Base-by-base conservation (phyloP, 805 yeast genomes). In the Saccharomycopsis sp. region DNA sequence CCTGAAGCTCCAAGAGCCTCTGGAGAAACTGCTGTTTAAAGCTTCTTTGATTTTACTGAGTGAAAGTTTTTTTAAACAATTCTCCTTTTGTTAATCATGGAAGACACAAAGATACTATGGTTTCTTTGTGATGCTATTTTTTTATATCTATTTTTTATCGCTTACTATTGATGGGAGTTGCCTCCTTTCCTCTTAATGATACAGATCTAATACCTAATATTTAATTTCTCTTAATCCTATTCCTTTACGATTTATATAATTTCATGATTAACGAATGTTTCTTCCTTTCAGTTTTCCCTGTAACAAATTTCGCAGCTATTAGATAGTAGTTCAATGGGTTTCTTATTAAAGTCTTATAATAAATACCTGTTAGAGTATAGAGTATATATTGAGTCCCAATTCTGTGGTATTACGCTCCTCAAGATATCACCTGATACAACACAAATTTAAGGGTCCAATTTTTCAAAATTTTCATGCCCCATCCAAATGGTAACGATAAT, bases 1-100 rank as follows among this genome's bases (percentile, higher is more conserved):
- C 57, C 64, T 20, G 60, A 59, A 57, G 66, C 75, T 29, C 75
- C 78, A 61, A 74, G 80, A 72, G 73, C 70, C 60, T 72, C 77
- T 58, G 79, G 79, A 60, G 80, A 76, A 62, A 75, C 80, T 61
- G 67, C 66, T 22, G 67, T 64, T 22, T 64, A 59, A 59, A 29
- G 12, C 3, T 20, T 20, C 23, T 47, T 29, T 24, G 49, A n/a
- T 17, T 44, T 17, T 44, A 12, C 7, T 17, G 49, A 35, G 19
- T 44, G 9, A 12, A 29, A 29, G 22, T 44, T 44, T 44, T 19
- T 44, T 3, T 3, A 44, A 17, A n/a, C 19, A 19, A 3, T 44
- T 35, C 8, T 9, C 12, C 22, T 17, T 44, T 44, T 12, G 22
- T 44, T 44, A 44, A 44, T 44, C 49, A 44, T 44, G 49, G 49